These are phyloP conservation scores for Salicornia ramosissima DNA, from an alignment of 148 eudicot genomes.

Conservation along the genomic window DNA sequence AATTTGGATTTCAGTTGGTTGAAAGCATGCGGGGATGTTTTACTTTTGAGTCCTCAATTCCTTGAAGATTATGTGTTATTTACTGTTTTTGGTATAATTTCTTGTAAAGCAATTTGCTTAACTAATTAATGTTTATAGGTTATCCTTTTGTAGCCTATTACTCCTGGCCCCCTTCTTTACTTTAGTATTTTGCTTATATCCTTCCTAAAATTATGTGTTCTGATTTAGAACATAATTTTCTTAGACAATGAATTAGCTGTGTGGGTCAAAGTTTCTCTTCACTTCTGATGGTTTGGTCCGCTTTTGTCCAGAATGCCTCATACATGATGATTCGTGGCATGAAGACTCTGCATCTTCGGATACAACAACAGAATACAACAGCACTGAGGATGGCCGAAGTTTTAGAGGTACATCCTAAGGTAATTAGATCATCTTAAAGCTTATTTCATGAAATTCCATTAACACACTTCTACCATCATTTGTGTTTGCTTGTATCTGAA, in stretches of 20 bases:
- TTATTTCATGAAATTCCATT: background rate
- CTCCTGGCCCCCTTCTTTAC: too few species aligned
- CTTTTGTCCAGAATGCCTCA: conserved; percentile 66
- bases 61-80: background rate
- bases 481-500: background rate
- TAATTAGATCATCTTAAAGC: conserved; percentile 24
- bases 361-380: conserved; percentile 84
- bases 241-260: too few species aligned
- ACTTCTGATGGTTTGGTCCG: background rate
- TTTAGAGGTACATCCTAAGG: conserved; percentile 98
- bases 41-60: background rate
- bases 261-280: background rate
- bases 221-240: too few species aligned
- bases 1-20: background rate
- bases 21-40: background rate
- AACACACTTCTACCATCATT: background rate
- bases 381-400: conserved; percentile 86
- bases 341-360: conserved; percentile 90
- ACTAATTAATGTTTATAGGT: background rate
- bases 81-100: background rate
- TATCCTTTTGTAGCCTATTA: background rate
- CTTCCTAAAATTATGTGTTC: too few species aligned
- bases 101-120: background rate
- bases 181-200: background rate
- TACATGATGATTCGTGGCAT: conserved; percentile 78